Evolutionary conservation across 805 yeast species (phyloP).

Genomic region (Wickerhamomyces canadensis): DNA sequence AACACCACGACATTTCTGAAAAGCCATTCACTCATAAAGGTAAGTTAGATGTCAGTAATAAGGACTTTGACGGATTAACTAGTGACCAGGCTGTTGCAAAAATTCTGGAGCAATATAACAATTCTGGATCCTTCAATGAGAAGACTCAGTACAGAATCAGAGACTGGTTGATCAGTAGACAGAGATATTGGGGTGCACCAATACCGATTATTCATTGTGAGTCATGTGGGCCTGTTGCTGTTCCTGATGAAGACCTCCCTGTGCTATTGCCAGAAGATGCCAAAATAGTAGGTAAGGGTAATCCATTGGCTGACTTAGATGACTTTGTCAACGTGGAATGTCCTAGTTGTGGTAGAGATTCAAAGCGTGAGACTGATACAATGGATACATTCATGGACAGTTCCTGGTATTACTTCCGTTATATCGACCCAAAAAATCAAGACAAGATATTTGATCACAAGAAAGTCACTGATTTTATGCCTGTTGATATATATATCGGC

Average conservation of each 20-base stretch:
- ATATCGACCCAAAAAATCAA: conserved; percentile 64
- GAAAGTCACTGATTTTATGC: conserved; percentile 50
- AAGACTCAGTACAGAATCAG: conserved; percentile 60
- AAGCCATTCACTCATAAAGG: conserved; percentile 42
- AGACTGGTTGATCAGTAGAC: conserved; percentile 94
- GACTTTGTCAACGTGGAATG: conserved; percentile 72
- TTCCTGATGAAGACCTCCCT: conserved; percentile 83
- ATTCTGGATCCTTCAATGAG: conserved; percentile 35
- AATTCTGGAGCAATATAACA: conserved; percentile 39
- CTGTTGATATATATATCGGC: conserved; percentile 88
- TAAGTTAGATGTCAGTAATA: conserved; percentile 40
- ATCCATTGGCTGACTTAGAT: conserved; percentile 62
- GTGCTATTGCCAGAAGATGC: conserved; percentile 66
- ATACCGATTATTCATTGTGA: conserved; percentile 91
- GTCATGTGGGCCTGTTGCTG: conserved; percentile 85
- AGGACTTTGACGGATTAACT: conserved; percentile 45
- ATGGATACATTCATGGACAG: conserved; percentile 99
- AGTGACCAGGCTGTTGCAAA: conserved; percentile 44
- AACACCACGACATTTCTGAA: conserved; percentile 5
- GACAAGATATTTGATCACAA: conserved; percentile 46
- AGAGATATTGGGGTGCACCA: conserved; percentile 98
- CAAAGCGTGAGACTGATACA: conserved; percentile 91
- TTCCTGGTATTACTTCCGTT: conserved; percentile 93
- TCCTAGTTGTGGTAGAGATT: conserved; percentile 72
- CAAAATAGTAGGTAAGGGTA: conserved; percentile 43